Evolutionary conservation across 1,284 basidiomycete species (phyloP).

Genomic region (Pterula multifida): DNA sequence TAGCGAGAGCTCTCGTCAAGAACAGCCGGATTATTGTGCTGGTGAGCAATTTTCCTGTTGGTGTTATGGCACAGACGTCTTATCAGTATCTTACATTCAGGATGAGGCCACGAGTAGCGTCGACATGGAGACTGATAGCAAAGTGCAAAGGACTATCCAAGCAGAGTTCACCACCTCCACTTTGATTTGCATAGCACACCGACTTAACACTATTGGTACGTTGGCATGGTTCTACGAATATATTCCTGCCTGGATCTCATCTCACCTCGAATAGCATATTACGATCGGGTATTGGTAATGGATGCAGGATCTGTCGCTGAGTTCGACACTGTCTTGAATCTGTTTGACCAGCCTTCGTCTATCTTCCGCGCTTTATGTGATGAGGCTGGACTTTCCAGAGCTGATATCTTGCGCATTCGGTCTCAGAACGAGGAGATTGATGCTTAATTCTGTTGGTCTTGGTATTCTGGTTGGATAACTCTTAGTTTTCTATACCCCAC

Average conservation of each 20-base stretch:
- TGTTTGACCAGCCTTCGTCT: slow-evolving; percentile 38
- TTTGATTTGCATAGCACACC: slow-evolving; percentile 65
- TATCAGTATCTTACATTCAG: slow-evolving; percentile 15
- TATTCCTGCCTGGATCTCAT: slow-evolving; percentile 4
- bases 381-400: slow-evolving; percentile 36
- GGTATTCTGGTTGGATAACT: too few species aligned
- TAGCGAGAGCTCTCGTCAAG: slow-evolving; percentile 64
- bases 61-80: slow-evolving; percentile 4
- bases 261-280: slow-evolving; percentile 38
- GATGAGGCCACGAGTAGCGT: slow-evolving; percentile 79
- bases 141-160: slow-evolving; percentile 65
- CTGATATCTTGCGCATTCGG: slow-evolving; percentile 26
- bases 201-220: slow-evolving; percentile 63
- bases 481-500: too few species aligned
- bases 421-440: too few species aligned
- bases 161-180: slow-evolving; percentile 53
- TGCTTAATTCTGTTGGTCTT: too few species aligned
- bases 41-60: slow-evolving; percentile 21
- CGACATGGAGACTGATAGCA: slow-evolving; percentile 73
- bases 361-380: slow-evolving; percentile 48
- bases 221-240: neutral
- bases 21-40: slow-evolving; percentile 60
- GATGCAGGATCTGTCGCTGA: slow-evolving; percentile 47
- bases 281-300: slow-evolving; percentile 71
- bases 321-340: slow-evolving; percentile 46